These are phyloP conservation scores for Annona cherimola DNA, from an alignment of 164 flowering plant species.

Conservation along the genomic window DNA sequence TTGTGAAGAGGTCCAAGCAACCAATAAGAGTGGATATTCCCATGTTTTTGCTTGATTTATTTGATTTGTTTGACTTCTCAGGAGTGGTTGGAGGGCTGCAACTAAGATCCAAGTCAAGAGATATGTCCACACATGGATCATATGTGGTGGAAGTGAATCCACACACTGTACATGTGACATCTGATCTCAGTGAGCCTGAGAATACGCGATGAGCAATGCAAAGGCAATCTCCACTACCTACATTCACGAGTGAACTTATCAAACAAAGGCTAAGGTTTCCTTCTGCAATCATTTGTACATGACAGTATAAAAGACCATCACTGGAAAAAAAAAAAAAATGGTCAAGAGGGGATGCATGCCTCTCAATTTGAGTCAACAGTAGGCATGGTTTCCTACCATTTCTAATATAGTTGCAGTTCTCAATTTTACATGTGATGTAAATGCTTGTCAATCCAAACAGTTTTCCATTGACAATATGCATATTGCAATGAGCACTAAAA, in stretches of 20 bases:
- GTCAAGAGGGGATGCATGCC: neutral
- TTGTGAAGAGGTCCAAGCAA: constrained; percentile 65
- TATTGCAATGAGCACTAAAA: too few species aligned
- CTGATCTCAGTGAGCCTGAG: constrained; percentile 61
- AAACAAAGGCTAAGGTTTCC: neutral
- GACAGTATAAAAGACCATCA: too few species aligned
- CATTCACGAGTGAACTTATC: constrained; percentile 5
- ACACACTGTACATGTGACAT: constrained; percentile 57
- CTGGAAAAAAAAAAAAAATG: neutral
- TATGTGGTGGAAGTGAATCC: constrained; percentile 64
- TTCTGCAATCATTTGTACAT: too few species aligned
- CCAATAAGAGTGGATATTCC: constrained; percentile 52
- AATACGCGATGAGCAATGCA: constrained; percentile 61
- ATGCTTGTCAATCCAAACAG: neutral
- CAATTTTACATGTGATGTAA: neutral
- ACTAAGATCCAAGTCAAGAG: constrained; percentile 43
- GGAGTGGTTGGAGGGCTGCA: neutral
- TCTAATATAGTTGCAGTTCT: neutral
- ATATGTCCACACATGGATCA: constrained; percentile 63
- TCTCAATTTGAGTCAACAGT: neutral
- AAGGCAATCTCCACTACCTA: constrained; percentile 50
- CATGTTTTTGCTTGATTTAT: constrained; percentile 21
- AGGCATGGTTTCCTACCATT: neutral
- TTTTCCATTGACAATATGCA: neutral
- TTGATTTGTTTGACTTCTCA: constrained; percentile 18